A percentile compares a stretch with the other conserved stretches of the same genome.
These are phyloP conservation scores for Elsinoe fawcettii DNA, from an alignment of 2,329 filamentous ascomycete genomes.

Conservation along the genomic window DNA sequence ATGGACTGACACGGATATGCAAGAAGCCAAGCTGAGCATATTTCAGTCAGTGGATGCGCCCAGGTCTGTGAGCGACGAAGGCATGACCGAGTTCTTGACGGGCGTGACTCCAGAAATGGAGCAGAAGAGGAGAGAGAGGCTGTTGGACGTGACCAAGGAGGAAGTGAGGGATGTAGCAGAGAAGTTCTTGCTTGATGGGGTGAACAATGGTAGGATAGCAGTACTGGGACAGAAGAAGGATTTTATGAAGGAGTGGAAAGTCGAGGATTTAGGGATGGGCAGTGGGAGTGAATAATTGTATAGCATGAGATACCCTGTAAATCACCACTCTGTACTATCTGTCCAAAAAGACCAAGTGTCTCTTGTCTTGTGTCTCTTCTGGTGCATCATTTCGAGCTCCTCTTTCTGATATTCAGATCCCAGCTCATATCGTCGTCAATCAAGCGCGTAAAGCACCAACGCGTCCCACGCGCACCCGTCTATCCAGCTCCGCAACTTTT, in stretches of 20 bases:
- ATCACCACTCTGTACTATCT: constrained; percentile 13
- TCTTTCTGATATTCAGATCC: not conserved
- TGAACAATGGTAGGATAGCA: constrained; percentile 56
- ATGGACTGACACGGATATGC: constrained; percentile 78
- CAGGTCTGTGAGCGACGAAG: constrained; percentile 76
- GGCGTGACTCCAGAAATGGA: constrained; percentile 85
- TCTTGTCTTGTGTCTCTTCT: too few species aligned
- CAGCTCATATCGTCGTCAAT: not conserved
- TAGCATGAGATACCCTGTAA: constrained; percentile 22
- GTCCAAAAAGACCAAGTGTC: constrained; percentile 2
- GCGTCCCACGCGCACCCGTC: constrained; percentile 12
- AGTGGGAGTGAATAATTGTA: constrained; percentile 17
- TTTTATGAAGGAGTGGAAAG: constrained; percentile 71
- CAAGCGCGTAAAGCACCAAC: constrained; percentile 13
- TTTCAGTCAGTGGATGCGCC: constrained; percentile 92
- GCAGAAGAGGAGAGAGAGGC: constrained; percentile 70
- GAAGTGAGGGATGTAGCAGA: constrained; percentile 77
- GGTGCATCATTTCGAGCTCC: too few species aligned
- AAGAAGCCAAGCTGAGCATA: constrained; percentile 91
- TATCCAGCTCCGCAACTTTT: constrained; percentile 11
- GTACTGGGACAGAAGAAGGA: constrained; percentile 78
- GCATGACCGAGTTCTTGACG: constrained; percentile 75
- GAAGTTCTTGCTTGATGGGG: constrained; percentile 54
- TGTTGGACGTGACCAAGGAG: constrained; percentile 76
- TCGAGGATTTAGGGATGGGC: constrained; percentile 63